Percentiles rank a stretch among this genome's conserved stretches.
Conservation (phyloP, 139 green algal genomes). For the Ettlia oleoabundans region DNA sequence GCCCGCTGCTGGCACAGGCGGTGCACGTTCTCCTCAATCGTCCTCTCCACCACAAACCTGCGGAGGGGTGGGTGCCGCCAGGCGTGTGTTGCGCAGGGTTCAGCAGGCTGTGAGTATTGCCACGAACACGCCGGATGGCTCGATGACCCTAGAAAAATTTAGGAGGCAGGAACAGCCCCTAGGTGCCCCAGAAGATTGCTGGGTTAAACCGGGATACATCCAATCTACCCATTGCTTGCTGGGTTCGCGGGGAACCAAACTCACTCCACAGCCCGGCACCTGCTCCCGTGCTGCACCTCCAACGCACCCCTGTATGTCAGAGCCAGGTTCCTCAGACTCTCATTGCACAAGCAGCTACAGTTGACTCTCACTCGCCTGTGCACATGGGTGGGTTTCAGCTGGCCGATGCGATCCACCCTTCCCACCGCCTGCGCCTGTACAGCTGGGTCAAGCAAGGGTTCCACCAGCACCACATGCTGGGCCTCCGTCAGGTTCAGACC, state of each 20-base stretch:
- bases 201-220: too few species aligned
- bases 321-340: too few species aligned
- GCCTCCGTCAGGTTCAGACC: constrained; percentile 88
- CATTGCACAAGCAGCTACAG: not conserved
- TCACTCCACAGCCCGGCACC: too few species aligned
- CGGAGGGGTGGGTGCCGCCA: not conserved
- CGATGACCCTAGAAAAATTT: too few species aligned
- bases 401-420: constrained; percentile 75
- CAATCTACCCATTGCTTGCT: too few species aligned
- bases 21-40: constrained; percentile 86
- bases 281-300: not conserved
- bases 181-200: too few species aligned
- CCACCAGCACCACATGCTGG: constrained; percentile 86
- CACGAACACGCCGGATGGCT: too few species aligned
- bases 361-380: constrained; percentile 47
- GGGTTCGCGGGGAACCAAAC: too few species aligned
- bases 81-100: not conserved
- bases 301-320: not conserved
- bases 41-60: constrained; percentile 75
- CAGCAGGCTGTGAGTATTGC: not conserved
- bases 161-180: too few species aligned
- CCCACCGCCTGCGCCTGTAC: constrained; percentile 70
- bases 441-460: constrained; percentile 70
- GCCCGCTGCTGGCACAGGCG: constrained; percentile 50
- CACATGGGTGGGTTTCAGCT: constrained; percentile 69